phyloP scores from a whole-genome alignment of 345 rosid species.

The Adansonia digitata region DNA sequence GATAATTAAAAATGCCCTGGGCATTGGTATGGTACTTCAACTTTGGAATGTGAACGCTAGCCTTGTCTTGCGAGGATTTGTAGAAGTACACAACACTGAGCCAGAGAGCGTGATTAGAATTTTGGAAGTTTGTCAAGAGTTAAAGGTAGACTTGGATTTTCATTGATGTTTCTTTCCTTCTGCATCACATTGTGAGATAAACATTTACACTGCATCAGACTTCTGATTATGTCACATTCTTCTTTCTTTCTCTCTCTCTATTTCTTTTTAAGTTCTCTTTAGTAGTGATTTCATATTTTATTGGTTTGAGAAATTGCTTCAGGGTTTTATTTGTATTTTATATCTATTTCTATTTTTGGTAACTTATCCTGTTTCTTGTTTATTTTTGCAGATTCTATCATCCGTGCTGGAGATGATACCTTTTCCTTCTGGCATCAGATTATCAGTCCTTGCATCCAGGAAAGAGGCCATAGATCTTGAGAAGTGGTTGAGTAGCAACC shows the following conservation, averaged over 20 bases:
- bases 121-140: constrained; percentile 70
- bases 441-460: constrained; percentile 80
- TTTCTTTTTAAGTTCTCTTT: neutral
- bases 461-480: constrained; percentile 77
- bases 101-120: constrained; percentile 55
- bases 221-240: neutral
- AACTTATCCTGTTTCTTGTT: neutral
- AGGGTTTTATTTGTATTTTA: neutral
- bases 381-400: constrained; percentile 56
- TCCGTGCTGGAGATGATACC: constrained; percentile 73
- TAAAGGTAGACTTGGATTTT: constrained; percentile 50
- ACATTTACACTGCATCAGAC: too few species aligned
- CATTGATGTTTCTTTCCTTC: neutral
- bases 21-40: constrained; percentile 50
- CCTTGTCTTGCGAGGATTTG: constrained; percentile 70
- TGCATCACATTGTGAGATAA: neutral
- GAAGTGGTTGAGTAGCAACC: constrained; percentile 65
- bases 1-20: constrained; percentile 42
- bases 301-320: neutral
- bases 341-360: neutral
- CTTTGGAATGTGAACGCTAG: constrained; percentile 76
- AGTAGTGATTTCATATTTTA: too few species aligned
- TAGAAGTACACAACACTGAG: constrained; percentile 47
- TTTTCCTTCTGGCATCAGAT: constrained; percentile 55
- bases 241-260: neutral